Conservation (phyloP, 139 green algal genomes). For the Closterium sp. region DNA sequence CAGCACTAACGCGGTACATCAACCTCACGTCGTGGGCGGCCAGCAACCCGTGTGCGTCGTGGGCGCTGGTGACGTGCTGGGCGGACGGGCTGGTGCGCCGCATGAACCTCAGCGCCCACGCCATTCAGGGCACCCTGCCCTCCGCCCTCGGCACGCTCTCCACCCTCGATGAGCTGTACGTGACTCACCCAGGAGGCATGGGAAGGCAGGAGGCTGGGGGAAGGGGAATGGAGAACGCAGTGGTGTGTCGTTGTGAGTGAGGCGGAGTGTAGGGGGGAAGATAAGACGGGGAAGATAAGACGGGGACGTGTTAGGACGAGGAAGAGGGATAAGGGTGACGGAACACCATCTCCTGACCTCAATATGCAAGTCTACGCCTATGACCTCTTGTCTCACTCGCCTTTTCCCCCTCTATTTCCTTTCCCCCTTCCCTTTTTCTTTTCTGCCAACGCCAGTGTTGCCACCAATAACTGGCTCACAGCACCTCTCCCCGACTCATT, state of each 20-base stretch:
- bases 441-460: background rate
- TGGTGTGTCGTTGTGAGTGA: too few species aligned
- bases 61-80: background rate
- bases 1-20: background rate
- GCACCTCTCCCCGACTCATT: background rate
- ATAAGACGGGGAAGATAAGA: too few species aligned
- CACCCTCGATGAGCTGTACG: background rate
- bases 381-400: background rate
- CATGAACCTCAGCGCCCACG: background rate
- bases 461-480: background rate
- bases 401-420: background rate
- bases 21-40: background rate
- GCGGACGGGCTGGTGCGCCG: background rate
- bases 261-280: too few species aligned
- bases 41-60: background rate
- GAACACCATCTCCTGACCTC: too few species aligned
- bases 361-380: too few species aligned
- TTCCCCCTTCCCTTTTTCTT: background rate
- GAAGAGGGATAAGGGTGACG: too few species aligned
- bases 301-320: too few species aligned
- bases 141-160: background rate
- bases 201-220: too few species aligned
- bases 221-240: too few species aligned
- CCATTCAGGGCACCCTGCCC: background rate
- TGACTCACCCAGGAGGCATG: background rate